A percentile compares a stretch with the other conserved stretches of the same genome.
phyloP scores from a whole-genome alignment of 257 asterid species.

The Przewalskia tangutica region DNA sequence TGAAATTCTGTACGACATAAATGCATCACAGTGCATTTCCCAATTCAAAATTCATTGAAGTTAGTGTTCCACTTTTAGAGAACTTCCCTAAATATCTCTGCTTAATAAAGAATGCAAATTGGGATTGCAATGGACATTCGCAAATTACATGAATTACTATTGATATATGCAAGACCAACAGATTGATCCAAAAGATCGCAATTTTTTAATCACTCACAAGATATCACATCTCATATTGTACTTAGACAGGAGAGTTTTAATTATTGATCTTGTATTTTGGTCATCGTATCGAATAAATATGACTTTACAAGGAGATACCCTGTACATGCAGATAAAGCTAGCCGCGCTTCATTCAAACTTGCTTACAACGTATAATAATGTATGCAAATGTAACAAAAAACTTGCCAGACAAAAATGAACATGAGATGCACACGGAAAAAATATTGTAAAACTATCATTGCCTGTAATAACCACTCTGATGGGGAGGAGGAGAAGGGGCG shows the following conservation, averaged over 20 bases:
- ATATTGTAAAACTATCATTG: conserved; percentile 25
- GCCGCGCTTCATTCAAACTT: background rate
- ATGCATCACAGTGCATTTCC: too few relatives aligned
- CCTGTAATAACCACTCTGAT: conserved; percentile 72
- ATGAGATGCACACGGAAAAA: background rate
- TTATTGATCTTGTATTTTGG: background rate
- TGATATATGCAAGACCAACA: background rate
- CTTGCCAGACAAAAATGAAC: background rate
- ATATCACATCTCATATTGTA: background rate
- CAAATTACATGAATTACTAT: background rate
- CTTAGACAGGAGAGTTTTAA: background rate
- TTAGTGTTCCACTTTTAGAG: too few relatives aligned
- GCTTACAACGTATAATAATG: background rate
- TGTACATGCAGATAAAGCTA: background rate
- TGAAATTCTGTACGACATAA: too few relatives aligned
- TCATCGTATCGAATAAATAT: background rate
- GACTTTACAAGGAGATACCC: background rate
- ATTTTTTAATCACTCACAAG: background rate
- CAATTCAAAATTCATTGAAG: too few relatives aligned
- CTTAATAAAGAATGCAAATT: background rate
- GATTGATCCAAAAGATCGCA: background rate
- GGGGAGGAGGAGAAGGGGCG: conserved; percentile 48
- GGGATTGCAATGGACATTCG: background rate
- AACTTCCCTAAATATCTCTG: too few relatives aligned
- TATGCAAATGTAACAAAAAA: background rate